phyloP scores from a whole-genome alignment of 331 rosid genomes.

The Malus hybrid region DNA sequence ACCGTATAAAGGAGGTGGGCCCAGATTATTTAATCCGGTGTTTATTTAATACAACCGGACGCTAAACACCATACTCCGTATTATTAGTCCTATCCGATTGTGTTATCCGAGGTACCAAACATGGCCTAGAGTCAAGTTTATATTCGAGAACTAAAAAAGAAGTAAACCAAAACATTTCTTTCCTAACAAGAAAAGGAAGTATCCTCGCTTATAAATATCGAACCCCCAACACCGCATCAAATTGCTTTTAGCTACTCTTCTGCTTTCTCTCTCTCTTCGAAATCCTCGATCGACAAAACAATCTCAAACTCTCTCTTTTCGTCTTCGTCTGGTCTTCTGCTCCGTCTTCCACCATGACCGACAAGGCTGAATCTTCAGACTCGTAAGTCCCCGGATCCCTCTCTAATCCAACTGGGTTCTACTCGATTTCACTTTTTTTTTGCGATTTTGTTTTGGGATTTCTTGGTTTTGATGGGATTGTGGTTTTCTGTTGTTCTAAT shows the following conservation, averaged over 20 bases:
- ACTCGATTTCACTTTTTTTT: not conserved
- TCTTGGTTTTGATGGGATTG: not conserved
- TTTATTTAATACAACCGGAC: too few species aligned
- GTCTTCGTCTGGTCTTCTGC: not conserved
- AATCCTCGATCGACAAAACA: not conserved
- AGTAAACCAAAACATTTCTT: conserved; percentile 46
- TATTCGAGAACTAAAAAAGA: not conserved
- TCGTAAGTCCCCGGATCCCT: conserved; percentile 61
- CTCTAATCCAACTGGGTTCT: not conserved
- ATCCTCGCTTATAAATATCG: conserved; percentile 32
- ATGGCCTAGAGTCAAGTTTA: too few species aligned
- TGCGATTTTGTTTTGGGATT: not conserved
- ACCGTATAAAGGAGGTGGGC: too few species aligned
- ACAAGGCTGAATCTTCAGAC: conserved; percentile 78
- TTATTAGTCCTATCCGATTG: too few species aligned
- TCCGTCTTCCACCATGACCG: conserved; percentile 39
- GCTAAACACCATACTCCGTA: too few species aligned
- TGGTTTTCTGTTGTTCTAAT: not conserved
- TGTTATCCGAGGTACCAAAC: too few species aligned
- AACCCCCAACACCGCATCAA: conserved; percentile 15
- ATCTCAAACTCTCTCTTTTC: conserved; percentile 22
- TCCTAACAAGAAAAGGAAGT: conserved; percentile 54
- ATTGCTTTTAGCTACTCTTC: conserved; percentile 16
- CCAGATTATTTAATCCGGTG: too few species aligned
- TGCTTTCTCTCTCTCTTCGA: not conserved